Evolutionary conservation across 106 monocot genomes (phyloP), one percentile per base, ranked within the genome.

Genomic region (Xerophyta viscosa): DNA sequence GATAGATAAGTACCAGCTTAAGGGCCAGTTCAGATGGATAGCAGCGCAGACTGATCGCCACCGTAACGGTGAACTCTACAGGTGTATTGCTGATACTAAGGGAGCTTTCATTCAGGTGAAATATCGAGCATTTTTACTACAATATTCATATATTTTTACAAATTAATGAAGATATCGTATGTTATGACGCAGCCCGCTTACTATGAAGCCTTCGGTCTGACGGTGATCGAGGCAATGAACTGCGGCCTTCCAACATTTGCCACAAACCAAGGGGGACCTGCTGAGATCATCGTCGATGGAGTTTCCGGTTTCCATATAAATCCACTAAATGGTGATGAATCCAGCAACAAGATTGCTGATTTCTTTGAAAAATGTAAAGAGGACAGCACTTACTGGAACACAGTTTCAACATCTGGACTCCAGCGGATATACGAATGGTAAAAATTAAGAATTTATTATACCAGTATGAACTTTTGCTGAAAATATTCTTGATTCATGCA

Each of bases 201-300:
- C 11, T 96, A 96, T 36, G 94, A 96, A 71, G 92, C 92, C 61
- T 92, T 92, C 48, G 92, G 87, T 11, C 74, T 92, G 11, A 92
- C 92, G 7, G 94, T 96, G 9, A 89, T 96, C n/a, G 94, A 96
- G 73, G 94, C 94, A 7, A 96, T 96, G 94, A 96, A 89, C 73
- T 96, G 88, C 10, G 94, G 94, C 8, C 58, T 89, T 30, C 84
- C 81, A 0, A 96, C 94, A 28, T 96, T 96, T 52, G 94, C 88
- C 21, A 96, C 94, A 8, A 96, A 96, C 61, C 77, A 88, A 67
- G 94, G 88, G n/a, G 94, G 94, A n/a, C 94, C 94, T 0, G 88
- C 88, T 1, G 94, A 96, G 63, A n/a, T 96, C 48, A 85, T 96
- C 27, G 73, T 96, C 0, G 94, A 89, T 18, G 94, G 78, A 2